Evolutionary conservation across 148 eudicot genomes (phyloP).

Genomic region (Dysphania ambrosioides): DNA sequence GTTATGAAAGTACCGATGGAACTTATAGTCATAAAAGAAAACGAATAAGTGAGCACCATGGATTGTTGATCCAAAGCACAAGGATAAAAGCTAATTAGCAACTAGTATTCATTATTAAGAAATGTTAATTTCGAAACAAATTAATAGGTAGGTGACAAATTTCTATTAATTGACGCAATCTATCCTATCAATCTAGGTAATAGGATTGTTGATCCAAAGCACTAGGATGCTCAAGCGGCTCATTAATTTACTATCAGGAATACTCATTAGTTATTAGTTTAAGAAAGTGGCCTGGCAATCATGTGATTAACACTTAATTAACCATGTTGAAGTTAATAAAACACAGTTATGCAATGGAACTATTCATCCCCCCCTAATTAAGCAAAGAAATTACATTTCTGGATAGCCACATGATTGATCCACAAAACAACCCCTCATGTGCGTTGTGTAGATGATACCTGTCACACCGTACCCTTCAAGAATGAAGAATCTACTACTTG

Average conservation of each 20-base stretch:
- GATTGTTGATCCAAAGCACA: conserved; percentile 5
- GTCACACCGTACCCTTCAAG: neutral
- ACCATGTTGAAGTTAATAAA: neutral
- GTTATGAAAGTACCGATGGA: too few species aligned
- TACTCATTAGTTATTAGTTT: neutral
- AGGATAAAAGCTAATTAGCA: neutral
- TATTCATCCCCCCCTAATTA: conserved; percentile 18
- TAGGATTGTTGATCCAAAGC: conserved; percentile 1
- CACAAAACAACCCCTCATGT: neutral
- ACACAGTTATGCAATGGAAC: conserved; percentile 10
- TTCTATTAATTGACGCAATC: neutral
- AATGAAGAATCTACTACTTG: too few species aligned
- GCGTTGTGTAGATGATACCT: neutral
- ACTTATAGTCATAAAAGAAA: neutral
- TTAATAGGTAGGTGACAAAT: neutral
- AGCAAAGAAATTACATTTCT: neutral
- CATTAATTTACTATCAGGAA: neutral
- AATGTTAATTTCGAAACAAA: neutral
- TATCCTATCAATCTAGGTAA: too few species aligned
- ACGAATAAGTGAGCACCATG: neutral
- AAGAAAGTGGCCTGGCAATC: conserved; percentile 10
- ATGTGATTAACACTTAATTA: neutral
- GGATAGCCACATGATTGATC: conserved; percentile 4
- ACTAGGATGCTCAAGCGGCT: neutral
- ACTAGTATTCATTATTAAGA: neutral